Conservation (phyloP, 2,329 filamentous ascomycete species). For the Ophiostoma ips region DNA sequence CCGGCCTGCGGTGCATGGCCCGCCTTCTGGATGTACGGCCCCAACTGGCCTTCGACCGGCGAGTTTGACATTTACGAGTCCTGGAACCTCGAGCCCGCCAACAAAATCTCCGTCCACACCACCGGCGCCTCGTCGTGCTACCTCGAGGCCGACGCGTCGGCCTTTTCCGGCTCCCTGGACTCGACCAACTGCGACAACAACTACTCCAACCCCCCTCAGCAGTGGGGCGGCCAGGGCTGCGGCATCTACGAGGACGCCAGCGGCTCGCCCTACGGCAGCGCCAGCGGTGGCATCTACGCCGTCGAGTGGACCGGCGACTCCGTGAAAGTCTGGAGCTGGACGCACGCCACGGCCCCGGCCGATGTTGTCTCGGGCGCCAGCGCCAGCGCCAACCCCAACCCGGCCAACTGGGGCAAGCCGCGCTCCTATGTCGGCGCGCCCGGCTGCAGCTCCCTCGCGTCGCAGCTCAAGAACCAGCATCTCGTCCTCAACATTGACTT, state of each 20-base stretch:
- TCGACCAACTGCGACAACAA: slow-evolving; percentile 27
- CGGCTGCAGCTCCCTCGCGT: slow-evolving; percentile 45
- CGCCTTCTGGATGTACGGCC: slow-evolving; percentile 43
- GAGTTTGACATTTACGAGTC: slow-evolving; percentile 58
- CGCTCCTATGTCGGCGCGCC: slow-evolving; percentile 42
- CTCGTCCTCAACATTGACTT: slow-evolving; percentile 64
- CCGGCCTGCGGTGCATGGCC: slow-evolving; percentile 59
- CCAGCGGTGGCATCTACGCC: slow-evolving; percentile 21
- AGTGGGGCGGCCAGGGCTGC: slow-evolving; percentile 28
- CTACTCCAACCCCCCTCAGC: slow-evolving; percentile 15
- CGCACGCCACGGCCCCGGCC: slow-evolving; percentile 18
- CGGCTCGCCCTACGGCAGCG: slow-evolving; percentile 3
- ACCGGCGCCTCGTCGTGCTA: slow-evolving; percentile 21
- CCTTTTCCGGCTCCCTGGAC: slow-evolving; percentile 20
- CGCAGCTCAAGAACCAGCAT: slow-evolving; percentile 50
- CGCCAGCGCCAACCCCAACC: slow-evolving; percentile 37
- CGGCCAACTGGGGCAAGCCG: slow-evolving; percentile 50
- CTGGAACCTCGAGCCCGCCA: slow-evolving; percentile 40
- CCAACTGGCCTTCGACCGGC: slow-evolving; percentile 44
- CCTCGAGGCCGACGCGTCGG: slow-evolving; percentile 8
- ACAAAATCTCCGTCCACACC: slow-evolving; percentile 46
- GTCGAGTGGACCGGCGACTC: slow-evolving; percentile 28
- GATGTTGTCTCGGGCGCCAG: slow-evolving; percentile 23
- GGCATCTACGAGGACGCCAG: slow-evolving; percentile 20
- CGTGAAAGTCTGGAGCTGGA: slow-evolving; percentile 30